phyloP scores from a whole-genome alignment of 345 rosid species.

The Turnera subulata region DNA sequence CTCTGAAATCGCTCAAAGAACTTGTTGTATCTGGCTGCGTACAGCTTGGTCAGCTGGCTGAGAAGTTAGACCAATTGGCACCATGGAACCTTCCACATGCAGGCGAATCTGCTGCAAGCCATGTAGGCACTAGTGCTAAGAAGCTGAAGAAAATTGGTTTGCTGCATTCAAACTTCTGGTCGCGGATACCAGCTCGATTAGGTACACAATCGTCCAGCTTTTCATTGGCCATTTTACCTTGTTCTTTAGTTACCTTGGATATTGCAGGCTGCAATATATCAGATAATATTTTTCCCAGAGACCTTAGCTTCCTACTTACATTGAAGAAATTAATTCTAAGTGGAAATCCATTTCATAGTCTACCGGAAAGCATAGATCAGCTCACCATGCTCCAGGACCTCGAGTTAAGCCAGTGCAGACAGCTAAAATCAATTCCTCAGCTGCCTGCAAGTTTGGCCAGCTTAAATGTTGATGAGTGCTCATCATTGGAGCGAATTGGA shows the following conservation, averaged over 20 bases:
- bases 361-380: constrained; percentile 8
- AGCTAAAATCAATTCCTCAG: constrained; percentile 10
- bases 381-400: constrained; percentile 16
- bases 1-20: constrained; percentile 13
- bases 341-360: constrained; percentile 10
- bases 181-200: constrained; percentile 9
- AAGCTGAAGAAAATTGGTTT: background rate
- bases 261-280: constrained; percentile 18
- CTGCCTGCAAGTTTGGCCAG: constrained; percentile 11
- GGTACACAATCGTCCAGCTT: constrained; percentile 2
- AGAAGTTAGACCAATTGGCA: constrained; percentile 13
- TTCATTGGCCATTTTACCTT: constrained; percentile 5
- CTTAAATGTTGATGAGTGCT: background rate
- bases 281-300: constrained; percentile 2
- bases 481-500: background rate
- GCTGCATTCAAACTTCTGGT: constrained; percentile 16
- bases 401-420: background rate
- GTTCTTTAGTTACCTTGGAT: constrained; percentile 11
- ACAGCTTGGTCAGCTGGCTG: constrained; percentile 7
- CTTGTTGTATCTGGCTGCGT: constrained; percentile 27
- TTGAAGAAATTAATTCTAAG: constrained; percentile 12
- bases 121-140: background rate
- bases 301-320: constrained; percentile 3
- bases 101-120: constrained; percentile 2
- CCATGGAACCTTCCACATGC: constrained; percentile 19